phyloP scores from a whole-genome alignment of 1,284 basidiomycete genomes.

The Hemileccinum hortonii region DNA sequence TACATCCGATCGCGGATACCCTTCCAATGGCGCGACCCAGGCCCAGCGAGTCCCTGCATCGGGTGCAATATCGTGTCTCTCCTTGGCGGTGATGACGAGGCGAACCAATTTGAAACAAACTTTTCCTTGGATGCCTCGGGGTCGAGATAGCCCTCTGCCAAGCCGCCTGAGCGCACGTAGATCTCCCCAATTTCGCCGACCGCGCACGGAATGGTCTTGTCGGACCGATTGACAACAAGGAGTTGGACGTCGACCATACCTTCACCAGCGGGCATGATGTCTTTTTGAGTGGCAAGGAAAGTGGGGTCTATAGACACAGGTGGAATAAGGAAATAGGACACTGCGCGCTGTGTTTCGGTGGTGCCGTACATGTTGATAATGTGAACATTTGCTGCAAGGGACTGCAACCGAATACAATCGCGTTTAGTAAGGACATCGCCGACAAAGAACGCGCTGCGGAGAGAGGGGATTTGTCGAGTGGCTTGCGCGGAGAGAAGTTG shows the following conservation, averaged over 20 bases:
- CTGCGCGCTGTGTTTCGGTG: constrained; percentile 98
- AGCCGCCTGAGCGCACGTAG: constrained; percentile 94
- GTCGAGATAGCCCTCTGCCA: constrained; percentile 96
- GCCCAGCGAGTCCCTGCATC: constrained; percentile 52
- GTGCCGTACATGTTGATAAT: constrained; percentile 99
- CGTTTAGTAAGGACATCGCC: constrained; percentile 99
- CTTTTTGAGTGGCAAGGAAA: constrained; percentile 94
- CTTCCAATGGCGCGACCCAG: constrained; percentile 84
- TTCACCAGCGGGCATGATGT: constrained; percentile 96
- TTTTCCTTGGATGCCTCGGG: constrained; percentile 83
- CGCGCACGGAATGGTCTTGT: constrained; percentile 85
- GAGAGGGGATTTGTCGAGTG: constrained; percentile 82
- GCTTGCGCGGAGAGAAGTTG: constrained; percentile 97
- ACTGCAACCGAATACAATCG: constrained; percentile 93
- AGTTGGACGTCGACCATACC: constrained; percentile 99
- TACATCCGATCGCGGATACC: constrained; percentile 99
- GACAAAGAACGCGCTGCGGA: constrained; percentile 95
- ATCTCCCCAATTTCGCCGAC: constrained; percentile 99
- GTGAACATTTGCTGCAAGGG: constrained; percentile 87
- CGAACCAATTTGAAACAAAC: constrained; percentile 93
- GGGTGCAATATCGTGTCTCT: constrained; percentile 75
- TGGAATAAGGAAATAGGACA: constrained; percentile 96
- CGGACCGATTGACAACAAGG: constrained; percentile 93
- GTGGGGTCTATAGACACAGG: constrained; percentile 82
- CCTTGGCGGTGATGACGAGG: constrained; percentile 48